phyloP scores from a whole-genome alignment of 495 filamentous ascomycete genomes.

The Aspergillus nidulans region DNA sequence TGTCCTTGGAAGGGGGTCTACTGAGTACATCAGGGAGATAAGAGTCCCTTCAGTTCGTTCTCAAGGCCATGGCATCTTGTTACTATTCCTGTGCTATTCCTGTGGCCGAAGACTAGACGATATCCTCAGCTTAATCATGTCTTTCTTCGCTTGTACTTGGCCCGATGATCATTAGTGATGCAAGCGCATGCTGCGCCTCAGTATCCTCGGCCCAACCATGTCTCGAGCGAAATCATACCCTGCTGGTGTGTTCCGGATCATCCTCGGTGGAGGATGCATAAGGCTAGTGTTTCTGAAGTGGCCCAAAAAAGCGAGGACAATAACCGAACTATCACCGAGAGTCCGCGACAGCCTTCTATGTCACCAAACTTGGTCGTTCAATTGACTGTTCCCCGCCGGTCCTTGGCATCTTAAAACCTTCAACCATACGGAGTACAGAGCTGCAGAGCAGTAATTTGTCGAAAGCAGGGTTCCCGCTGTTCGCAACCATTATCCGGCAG shows the following conservation, averaged over 20 bases:
- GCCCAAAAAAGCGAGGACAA: not conserved
- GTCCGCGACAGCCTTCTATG: not conserved
- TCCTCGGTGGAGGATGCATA: not conserved
- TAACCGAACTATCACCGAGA: not conserved
- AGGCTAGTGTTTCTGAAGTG: not conserved
- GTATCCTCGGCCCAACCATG: not conserved
- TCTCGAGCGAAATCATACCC: not conserved
- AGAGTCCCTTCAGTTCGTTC: not conserved
- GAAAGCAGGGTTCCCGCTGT: not conserved
- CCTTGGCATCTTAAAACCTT: not conserved
- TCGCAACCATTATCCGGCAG: not conserved
- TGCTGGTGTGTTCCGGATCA: not conserved
- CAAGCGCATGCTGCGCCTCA: conserved; percentile 3
- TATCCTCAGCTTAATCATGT: not conserved
- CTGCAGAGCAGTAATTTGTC: not conserved
- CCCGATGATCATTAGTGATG: not conserved
- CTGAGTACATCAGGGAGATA: not conserved
- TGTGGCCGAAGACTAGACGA: not conserved
- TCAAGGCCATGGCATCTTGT: too few species aligned
- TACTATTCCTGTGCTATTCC: too few species aligned
- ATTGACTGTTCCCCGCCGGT: not conserved
- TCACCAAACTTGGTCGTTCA: not conserved
- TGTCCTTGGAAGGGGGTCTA: not conserved
- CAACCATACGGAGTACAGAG: too few species aligned
- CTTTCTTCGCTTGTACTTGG: not conserved